Evolutionary conservation across 1,284 basidiomycete genomes (phyloP).

Genomic region (Irpex sp.): DNA sequence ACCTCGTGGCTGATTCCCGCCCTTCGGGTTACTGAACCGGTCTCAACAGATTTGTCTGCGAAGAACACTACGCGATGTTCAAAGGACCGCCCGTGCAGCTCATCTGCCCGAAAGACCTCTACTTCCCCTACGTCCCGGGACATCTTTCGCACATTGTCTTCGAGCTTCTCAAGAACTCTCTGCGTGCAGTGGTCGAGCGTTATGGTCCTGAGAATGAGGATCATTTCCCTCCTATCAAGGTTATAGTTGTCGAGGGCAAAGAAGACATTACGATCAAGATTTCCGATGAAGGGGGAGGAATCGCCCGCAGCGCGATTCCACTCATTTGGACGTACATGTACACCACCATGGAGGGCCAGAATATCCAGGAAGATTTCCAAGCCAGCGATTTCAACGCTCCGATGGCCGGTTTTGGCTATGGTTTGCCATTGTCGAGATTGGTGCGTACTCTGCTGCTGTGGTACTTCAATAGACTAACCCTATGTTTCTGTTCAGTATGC

Average conservation of each 20-base stretch:
- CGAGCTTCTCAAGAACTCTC: constrained; percentile 97
- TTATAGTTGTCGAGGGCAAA: constrained; percentile 92
- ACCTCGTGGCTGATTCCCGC: neutral
- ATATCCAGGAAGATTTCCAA: constrained; percentile 84
- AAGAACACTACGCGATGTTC: constrained; percentile 97
- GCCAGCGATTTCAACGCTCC: constrained; percentile 96
- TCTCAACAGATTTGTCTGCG: constrained; percentile 75
- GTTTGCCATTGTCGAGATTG: constrained; percentile 85
- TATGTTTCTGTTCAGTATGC: constrained; percentile 63
- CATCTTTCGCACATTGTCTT: constrained; percentile 97
- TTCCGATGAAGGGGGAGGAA: constrained; percentile 93
- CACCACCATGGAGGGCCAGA: constrained; percentile 93
- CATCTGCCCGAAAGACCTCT: constrained; percentile 86
- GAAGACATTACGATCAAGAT: constrained; percentile 99
- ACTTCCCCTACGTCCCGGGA: constrained; percentile 95
- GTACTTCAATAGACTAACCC: constrained; percentile 3
- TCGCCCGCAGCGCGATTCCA: constrained; percentile 89
- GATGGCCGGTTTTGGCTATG: constrained; percentile 98
- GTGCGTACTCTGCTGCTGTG: constrained; percentile 40
- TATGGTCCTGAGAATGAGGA: constrained; percentile 84
- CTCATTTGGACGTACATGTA: constrained; percentile 99
- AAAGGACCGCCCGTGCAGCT: constrained; percentile 96
- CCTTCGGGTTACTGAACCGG: neutral
- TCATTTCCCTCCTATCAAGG: constrained; percentile 90
- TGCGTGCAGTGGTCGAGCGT: constrained; percentile 94